These are phyloP conservation scores for Pseudogymnoascus sp. DNA, from an alignment of 2,329 filamentous ascomycete species.

Conservation along the genomic window DNA sequence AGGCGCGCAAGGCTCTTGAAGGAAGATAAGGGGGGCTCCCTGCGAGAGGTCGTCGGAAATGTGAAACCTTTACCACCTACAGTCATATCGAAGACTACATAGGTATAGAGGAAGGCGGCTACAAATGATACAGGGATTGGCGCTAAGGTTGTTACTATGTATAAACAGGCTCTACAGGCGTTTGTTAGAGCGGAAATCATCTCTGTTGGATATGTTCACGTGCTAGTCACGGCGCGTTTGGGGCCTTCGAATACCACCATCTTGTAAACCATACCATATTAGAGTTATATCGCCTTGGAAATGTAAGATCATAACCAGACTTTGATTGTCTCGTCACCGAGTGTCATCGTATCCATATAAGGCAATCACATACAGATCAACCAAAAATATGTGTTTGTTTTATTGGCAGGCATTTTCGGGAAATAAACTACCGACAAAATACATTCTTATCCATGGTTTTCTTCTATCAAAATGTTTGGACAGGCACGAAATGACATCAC, in stretches of 20 bases:
- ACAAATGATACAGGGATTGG: neutral
- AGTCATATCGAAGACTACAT: neutral
- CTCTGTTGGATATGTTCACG: neutral
- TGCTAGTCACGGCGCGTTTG: neutral
- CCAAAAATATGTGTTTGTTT: neutral
- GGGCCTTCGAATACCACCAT: slow-evolving; percentile 3
- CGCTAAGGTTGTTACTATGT: slow-evolving; percentile 4
- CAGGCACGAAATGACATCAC: slow-evolving; percentile 1
- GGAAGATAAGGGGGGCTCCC: neutral
- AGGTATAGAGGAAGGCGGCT: neutral
- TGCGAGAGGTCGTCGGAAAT: slow-evolving; percentile 1
- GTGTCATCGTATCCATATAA: neutral
- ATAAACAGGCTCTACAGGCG: neutral
- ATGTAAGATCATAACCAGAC: neutral
- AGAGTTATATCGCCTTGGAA: slow-evolving; percentile 4
- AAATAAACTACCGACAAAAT: neutral
- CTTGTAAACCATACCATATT: slow-evolving; percentile 4
- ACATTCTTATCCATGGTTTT: neutral
- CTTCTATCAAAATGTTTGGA: neutral
- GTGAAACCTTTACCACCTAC: neutral
- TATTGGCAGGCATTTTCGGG: neutral
- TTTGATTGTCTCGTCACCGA: neutral
- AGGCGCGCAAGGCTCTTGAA: slow-evolving; percentile 17
- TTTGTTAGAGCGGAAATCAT: slow-evolving; percentile 2
- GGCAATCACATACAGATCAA: neutral